Conservation (phyloP, 1,139 yeast species). For the Candida tropicalis region DNA sequence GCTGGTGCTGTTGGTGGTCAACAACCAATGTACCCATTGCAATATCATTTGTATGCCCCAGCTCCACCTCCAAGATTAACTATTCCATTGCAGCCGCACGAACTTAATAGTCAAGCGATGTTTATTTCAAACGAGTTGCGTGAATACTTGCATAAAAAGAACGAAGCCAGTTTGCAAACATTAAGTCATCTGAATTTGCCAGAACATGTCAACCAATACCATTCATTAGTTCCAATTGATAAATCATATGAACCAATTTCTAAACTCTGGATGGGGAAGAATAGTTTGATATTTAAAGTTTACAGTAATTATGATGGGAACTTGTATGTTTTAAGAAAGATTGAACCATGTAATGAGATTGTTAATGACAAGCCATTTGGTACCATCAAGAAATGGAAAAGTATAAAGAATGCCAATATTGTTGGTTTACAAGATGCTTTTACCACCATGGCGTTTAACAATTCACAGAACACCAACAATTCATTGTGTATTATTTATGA, state of each 20-base stretch:
- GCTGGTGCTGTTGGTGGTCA: slow-evolving; percentile 2
- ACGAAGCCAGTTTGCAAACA: slow-evolving; percentile 79
- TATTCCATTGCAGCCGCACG: slow-evolving; percentile 64
- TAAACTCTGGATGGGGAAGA: slow-evolving; percentile 57
- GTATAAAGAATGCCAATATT: slow-evolving; percentile 54
- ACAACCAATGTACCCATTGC: slow-evolving; percentile 56
- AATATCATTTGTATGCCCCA: slow-evolving; percentile 90
- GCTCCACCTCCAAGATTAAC: slow-evolving; percentile 75
- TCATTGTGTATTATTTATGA: slow-evolving; percentile 39
- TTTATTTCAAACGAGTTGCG: slow-evolving; percentile 76
- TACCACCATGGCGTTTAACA: slow-evolving; percentile 73
- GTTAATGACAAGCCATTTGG: slow-evolving; percentile 55
- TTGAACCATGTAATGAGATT: slow-evolving; percentile 57
- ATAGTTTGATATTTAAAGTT: slow-evolving; percentile 74
- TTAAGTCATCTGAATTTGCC: slow-evolving; percentile 66
- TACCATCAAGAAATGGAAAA: slow-evolving; percentile 44
- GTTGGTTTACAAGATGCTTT: slow-evolving; percentile 79
- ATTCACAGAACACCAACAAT: slow-evolving; percentile 51
- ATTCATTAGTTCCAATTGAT: slow-evolving; percentile 85
- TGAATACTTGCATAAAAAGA: slow-evolving; percentile 69
- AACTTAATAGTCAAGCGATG: slow-evolving; percentile 66
- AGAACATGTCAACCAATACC: slow-evolving; percentile 77
- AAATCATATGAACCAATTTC: slow-evolving; percentile 52
- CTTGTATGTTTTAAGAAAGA: slow-evolving; percentile 72
- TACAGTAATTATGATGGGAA: slow-evolving; percentile 79